Base-by-base conservation (phyloP, 1,284 basidiomycete species). In the Kwoniella shivajii region DNA sequence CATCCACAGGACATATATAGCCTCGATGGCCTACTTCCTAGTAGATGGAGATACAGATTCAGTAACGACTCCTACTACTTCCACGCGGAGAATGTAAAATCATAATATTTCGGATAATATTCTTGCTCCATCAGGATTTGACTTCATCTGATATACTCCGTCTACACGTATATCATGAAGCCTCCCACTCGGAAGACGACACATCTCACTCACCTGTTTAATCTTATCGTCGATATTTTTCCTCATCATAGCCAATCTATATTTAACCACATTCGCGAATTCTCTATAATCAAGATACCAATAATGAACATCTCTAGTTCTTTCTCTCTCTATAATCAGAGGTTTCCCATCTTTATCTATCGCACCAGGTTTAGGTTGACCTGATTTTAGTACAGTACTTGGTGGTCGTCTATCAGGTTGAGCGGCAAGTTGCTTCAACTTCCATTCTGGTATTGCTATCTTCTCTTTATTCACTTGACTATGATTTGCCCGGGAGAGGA, bases 231-330 rank as follows among this genome's bases (percentile, higher is more conserved):
- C 94, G 64, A 99, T 93, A 55, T 86, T 85, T 59, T 88, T 84
- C 62, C 89, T 85, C 88, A 99, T 96, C 72, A 90, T 89, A n/a
- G 92, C 90, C 58, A 99, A 86, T 34, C 93, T 84, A 90, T 95
- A 99, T 78, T 98, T 97, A 73, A 95, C 90, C 46, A 98, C 92
- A 74, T 99, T 93, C 78, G 92, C 92, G 72, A 97, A 95, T 71
- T 88, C 85, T 67, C 92, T 88, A 77, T 93, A 95, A 80, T 99
- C 89, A 72, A 99, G 89, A 79, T 91, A 98, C 81, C 92, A 99
- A 81, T 98, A 99, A 68, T 89, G 88, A 16, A 76, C 73, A 53
- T 76, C 74, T 52, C 63, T 60, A 26, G 87, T 77, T 88, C 88
- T 55, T 64, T 66, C 74, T 30, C 30, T 42, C 29, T 55, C 53